Conservation (phyloP, 345 rosid species). For the Dimocarpus longan region DNA sequence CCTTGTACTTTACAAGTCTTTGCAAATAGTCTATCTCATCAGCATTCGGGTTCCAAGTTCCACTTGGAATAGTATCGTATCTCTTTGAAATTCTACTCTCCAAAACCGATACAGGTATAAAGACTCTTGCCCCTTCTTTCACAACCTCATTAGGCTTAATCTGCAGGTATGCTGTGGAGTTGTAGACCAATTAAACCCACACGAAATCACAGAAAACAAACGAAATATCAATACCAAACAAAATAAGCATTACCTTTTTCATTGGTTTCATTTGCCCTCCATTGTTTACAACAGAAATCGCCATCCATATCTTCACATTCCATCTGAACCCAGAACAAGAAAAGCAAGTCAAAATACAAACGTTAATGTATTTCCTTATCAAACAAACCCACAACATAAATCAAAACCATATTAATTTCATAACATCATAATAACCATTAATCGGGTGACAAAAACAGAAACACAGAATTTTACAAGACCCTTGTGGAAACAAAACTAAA, state of each 20-base stretch:
- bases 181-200: conserved; percentile 38
- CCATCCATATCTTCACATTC: conserved; percentile 37
- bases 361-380: no score
- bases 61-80: conserved; percentile 84
- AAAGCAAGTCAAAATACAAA: not conserved
- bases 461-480: not conserved
- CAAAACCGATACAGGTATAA: conserved; percentile 75
- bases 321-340: conserved; percentile 51
- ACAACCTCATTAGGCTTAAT: conserved; percentile 69
- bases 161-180: conserved; percentile 53
- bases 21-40: conserved; percentile 87
- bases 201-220: conserved; percentile 1
- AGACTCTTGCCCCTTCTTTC: conserved; percentile 64
- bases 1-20: conserved; percentile 93
- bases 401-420: not conserved
- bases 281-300: conserved; percentile 21
- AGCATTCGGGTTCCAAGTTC: conserved; percentile 88
- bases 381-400: not conserved
- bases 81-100: conserved; percentile 77
- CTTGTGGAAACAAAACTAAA: not conserved
- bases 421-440: not conserved
- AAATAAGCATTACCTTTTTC: conserved; percentile 51
- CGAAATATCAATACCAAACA: not conserved
- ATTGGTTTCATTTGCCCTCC: conserved; percentile 37
- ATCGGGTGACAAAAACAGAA: not conserved